phyloP scores from a whole-genome alignment of 495 filamentous ascomycete genomes.

The Podospora fimiseda region DNA sequence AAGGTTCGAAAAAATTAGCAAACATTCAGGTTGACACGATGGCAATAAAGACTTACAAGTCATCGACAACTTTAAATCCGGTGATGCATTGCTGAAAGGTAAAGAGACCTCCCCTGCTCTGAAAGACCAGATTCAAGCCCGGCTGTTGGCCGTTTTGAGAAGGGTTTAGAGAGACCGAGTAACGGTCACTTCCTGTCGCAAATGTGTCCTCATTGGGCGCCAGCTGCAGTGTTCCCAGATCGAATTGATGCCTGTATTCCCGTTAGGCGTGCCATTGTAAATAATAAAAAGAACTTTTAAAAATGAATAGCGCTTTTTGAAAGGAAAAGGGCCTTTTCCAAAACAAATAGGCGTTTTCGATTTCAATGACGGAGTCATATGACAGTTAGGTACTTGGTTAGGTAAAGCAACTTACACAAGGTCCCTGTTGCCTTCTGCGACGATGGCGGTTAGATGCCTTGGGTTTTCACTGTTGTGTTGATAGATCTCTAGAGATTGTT shows the following conservation, averaged over 20 bases:
- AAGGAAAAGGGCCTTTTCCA: too few relatives aligned
- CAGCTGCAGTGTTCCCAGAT: not conserved
- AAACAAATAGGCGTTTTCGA: too few relatives aligned
- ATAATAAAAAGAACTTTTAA: not conserved
- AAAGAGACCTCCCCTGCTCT: constrained; percentile 8
- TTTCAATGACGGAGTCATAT: too few relatives aligned
- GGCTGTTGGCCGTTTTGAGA: not conserved
- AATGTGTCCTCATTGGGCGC: not conserved
- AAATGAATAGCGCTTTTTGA: not conserved
- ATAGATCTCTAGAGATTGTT: constrained; percentile 3
- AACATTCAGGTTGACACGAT: not conserved
- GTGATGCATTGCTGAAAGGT: constrained; percentile 15
- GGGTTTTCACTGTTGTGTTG: not conserved
- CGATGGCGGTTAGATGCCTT: not conserved
- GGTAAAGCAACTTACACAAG: not conserved
- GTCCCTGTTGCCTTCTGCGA: not conserved
- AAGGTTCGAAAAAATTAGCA: not conserved
- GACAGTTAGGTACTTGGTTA: too few relatives aligned
- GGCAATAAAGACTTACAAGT: constrained; percentile 6
- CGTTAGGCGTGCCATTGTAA: not conserved
- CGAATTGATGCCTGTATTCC: constrained; percentile 2
- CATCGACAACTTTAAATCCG: constrained; percentile 18
- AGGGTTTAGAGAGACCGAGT: not conserved
- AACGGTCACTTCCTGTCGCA: not conserved
- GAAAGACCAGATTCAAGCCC: constrained; percentile 5